phyloP scores from a whole-genome alignment of 2,329 filamentous ascomycete genomes.

The Fusarium pseudoanthophilum region DNA sequence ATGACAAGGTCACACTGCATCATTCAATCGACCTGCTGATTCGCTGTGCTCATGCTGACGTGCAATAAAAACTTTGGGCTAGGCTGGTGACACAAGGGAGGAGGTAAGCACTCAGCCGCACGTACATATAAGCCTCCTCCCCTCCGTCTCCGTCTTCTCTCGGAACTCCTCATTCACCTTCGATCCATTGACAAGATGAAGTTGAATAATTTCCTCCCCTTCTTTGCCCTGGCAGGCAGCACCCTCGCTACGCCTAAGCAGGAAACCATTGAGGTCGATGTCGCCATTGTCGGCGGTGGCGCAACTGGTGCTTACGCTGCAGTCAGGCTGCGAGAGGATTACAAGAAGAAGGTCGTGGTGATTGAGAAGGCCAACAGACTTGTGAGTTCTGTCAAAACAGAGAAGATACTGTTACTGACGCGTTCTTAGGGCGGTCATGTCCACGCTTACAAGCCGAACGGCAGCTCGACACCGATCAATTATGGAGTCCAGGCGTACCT shows the following conservation, averaged over 20 bases:
- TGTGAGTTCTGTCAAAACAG: neutral
- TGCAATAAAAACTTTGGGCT: neutral
- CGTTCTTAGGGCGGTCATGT: conserved; percentile 25
- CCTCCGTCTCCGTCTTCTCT: neutral
- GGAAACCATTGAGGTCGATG: conserved; percentile 19
- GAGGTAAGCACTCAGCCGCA: neutral
- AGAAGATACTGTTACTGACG: neutral
- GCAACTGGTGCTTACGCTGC: conserved; percentile 33
- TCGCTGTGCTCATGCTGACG: neutral
- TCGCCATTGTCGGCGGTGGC: conserved; percentile 31
- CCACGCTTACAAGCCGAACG: conserved; percentile 15
- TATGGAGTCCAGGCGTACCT: conserved; percentile 33
- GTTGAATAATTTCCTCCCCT: neutral
- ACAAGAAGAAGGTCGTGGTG: conserved; percentile 24
- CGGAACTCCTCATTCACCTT: neutral
- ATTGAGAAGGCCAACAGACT: conserved; percentile 33
- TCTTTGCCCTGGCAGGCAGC: neutral
- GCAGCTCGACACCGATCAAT: conserved; percentile 5
- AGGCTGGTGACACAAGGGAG: neutral
- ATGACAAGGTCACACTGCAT: neutral
- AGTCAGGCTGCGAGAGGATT: conserved; percentile 34
- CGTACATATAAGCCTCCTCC: neutral
- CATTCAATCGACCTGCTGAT: neutral
- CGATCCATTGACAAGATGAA: neutral
- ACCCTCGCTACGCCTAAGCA: conserved; percentile 1